These are phyloP conservation scores for Hypoxylon crocopeplum DNA, from an alignment of 495 filamentous ascomycete species.

Conservation along the genomic window DNA sequence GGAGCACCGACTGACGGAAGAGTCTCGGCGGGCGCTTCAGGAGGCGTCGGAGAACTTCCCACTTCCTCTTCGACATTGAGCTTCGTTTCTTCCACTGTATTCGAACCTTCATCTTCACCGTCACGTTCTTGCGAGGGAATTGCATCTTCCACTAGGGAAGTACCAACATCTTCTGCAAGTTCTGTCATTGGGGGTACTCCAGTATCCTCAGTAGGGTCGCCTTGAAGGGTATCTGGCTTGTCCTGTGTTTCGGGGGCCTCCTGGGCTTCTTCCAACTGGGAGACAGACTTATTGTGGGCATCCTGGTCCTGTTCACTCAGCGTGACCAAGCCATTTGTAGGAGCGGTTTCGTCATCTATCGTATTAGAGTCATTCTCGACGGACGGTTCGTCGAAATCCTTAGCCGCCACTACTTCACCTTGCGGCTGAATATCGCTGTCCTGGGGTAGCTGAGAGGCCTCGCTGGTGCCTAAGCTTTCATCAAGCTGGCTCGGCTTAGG, in stretches of 20 bases:
- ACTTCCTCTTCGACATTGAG: neutral
- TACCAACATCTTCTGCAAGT: neutral
- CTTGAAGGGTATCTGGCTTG: neutral
- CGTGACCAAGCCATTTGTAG: neutral
- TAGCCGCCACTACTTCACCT: constrained; percentile 1
- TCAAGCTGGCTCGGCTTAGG: neutral
- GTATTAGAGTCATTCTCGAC: neutral
- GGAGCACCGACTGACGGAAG: neutral
- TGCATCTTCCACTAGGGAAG: neutral
- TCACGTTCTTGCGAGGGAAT: neutral
- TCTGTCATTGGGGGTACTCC: constrained; percentile 12
- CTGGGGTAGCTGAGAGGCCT: neutral
- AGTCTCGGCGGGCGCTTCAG: neutral
- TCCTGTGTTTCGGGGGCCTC: constrained; percentile 2
- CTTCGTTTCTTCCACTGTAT: neutral
- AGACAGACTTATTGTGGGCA: constrained; percentile 22
- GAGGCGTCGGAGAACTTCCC: neutral
- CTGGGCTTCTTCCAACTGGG: constrained; percentile 5
- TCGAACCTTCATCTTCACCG: neutral
- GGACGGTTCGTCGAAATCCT: neutral
- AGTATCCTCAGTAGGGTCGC: neutral
- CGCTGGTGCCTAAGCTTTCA: neutral
- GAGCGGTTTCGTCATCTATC: neutral
- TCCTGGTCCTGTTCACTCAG: constrained; percentile 8
- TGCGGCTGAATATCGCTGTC: constrained; percentile 4